Percentiles rank a stretch among this genome's conserved stretches.
These are phyloP conservation scores for Powellomyces hirtus DNA, from an alignment of 192 early-diverging fungal genomes.

Conservation along the genomic window DNA sequence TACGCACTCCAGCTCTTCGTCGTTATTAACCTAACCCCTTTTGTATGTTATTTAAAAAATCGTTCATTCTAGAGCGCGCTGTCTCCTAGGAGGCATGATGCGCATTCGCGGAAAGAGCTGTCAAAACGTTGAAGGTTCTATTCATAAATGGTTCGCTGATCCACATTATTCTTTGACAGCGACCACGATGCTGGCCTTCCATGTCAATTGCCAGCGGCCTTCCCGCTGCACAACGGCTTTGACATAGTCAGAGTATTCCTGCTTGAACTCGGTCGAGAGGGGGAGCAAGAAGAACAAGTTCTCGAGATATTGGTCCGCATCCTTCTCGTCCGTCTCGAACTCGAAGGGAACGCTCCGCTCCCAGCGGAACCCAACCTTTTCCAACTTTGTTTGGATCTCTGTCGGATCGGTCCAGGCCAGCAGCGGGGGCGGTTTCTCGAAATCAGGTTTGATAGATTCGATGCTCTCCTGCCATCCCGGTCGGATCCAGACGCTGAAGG, in stretches of 20 bases:
- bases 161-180: background rate
- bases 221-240: slow-evolving; percentile 1
- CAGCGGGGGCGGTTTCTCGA: slow-evolving; percentile 8
- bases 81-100: no score
- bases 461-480: slow-evolving; percentile 1
- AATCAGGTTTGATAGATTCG: slow-evolving; percentile 9
- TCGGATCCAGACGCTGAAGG: slow-evolving; percentile 7
- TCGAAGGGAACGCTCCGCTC: background rate
- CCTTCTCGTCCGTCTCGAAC: slow-evolving; percentile 9
- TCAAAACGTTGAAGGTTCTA: no score
- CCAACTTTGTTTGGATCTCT: slow-evolving; percentile 5
- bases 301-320: background rate
- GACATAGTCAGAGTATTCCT: slow-evolving; percentile 10
- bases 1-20: no score
- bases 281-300: slow-evolving; percentile 8
- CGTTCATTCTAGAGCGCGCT: no score
- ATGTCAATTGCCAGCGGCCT: background rate
- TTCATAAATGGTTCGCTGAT: no score
- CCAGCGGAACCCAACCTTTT: slow-evolving; percentile 5
- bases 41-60: no score
- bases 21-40: no score
- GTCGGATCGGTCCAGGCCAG: background rate
- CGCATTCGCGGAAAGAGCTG: no score
- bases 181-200: slow-evolving; percentile 4
- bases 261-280: background rate